Conservation (phyloP, 208 protist species). For the Porcisia deanei region DNA sequence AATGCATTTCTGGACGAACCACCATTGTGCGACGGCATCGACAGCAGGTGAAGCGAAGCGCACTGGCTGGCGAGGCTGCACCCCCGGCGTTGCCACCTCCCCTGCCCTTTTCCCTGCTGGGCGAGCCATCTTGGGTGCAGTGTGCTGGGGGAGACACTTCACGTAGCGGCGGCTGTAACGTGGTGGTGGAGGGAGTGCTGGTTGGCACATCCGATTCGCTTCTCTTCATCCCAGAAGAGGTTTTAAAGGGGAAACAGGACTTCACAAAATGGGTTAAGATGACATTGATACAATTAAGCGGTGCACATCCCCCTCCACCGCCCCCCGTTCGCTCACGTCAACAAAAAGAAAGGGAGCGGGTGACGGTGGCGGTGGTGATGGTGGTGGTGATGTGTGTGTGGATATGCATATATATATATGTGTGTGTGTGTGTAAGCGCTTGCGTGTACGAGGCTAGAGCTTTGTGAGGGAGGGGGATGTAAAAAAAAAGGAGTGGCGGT, state of each 20-base stretch:
- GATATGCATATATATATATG: no score
- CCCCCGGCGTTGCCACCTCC: no score
- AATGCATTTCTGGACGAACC: conserved; percentile 3
- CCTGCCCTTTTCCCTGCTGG: background rate
- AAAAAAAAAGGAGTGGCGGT: no score
- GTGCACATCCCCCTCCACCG: background rate
- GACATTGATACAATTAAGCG: background rate
- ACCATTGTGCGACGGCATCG: conserved; percentile 21
- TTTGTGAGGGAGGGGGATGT: no score
- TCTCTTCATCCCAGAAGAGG: background rate
- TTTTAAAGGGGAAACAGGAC: background rate
- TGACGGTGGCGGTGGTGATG: no score
- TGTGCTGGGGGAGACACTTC: background rate
- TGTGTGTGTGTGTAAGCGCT: no score
- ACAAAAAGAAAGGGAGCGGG: no score
- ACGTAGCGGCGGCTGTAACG: no score
- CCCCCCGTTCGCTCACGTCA: background rate
- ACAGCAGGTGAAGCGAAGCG: conserved; percentile 28
- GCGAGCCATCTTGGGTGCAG: background rate
- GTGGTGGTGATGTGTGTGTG: no score
- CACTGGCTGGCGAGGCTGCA: background rate
- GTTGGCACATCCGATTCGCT: background rate
- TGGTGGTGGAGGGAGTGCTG: background rate
- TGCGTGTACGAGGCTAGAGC: no score
- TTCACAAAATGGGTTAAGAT: background rate